phyloP scores from a whole-genome alignment of 148 eudicot species.

The Cornus florida region DNA sequence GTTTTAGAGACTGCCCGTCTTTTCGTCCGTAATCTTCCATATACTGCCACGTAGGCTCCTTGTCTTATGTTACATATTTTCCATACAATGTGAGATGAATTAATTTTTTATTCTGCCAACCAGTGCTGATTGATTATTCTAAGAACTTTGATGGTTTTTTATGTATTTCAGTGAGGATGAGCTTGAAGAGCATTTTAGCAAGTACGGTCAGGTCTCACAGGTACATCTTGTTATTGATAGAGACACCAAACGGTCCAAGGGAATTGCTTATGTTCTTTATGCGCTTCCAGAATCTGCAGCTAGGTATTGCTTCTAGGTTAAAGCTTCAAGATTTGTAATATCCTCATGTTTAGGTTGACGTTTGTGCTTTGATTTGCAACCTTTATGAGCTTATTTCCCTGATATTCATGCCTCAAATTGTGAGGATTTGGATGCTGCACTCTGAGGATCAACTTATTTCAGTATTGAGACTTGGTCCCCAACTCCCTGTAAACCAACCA shows the following conservation, averaged over 20 bases:
- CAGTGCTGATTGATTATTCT: conserved; percentile 5
- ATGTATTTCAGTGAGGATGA: conserved; percentile 76
- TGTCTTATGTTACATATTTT: background rate
- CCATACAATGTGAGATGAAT: conserved; percentile 1
- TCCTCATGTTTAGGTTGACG: background rate
- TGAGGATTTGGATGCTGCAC: background rate
- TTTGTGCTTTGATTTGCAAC: background rate
- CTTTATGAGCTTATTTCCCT: background rate
- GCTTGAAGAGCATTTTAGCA: conserved; percentile 65
- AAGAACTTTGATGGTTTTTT: conserved; percentile 7
- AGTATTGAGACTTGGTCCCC: background rate
- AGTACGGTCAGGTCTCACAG: conserved; percentile 65
- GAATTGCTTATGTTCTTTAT: conserved; percentile 70
- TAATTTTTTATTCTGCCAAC: conserved; percentile 7
- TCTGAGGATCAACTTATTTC: background rate
- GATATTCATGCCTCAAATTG: background rate
- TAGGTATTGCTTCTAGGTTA: conserved; percentile 44
- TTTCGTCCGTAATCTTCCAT: conserved; percentile 87
- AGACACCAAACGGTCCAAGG: conserved; percentile 86
- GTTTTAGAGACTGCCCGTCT: conserved; percentile 65
- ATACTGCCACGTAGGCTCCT: conserved; percentile 66
- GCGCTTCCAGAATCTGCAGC: conserved; percentile 71
- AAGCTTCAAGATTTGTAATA: background rate
- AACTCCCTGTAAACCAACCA: too few relatives aligned
- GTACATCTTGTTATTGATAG: conserved; percentile 87